Base-by-base conservation (phyloP, 441 rosid genomes). In the Breynia disticha region DNA sequence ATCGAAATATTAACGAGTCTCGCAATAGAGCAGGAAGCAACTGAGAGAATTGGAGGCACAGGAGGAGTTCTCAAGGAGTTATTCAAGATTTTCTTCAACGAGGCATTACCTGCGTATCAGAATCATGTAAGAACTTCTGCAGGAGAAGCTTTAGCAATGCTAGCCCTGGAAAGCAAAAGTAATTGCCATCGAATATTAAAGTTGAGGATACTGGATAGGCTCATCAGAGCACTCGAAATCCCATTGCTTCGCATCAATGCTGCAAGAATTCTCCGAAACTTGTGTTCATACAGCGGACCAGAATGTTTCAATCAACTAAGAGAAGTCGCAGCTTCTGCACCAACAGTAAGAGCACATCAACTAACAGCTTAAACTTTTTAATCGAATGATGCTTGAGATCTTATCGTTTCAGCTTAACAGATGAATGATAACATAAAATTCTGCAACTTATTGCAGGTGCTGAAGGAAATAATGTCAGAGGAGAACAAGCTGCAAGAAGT, bases 61-160 rank as follows among this genome's bases (percentile, higher is more conserved):
- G 97, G 97, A 3, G 90, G 94, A 43, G 68, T 88, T 35, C 77
- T 88, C 4, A 85, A 77, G 71, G 96, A 86, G 67, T 49, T 88
- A 42, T 68, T 84, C 71, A 79, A 79, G 70, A 84, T 90, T 62
- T 88, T 91, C 72, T 81, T 84, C 59, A 61, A 68, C 19, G 61
- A 74, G n/a, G 69, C 58, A 50, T 55, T 50, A 16, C 72, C 74
- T 3, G 74, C 67, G 60, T 53, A 50, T 65, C 83, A 65, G 56
- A 75, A 63, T 43, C 67, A 59, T 38, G 95, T 77, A 17, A 74
- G 82, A 48, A 68, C 63, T 38, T 90, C 87, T 3, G 87, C 96
- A n/a, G 98, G 98, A 28, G 94, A 83, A 69, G 95, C 98, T 7
- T 71, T 91, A 45, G 87, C 90, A 7, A 86, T 91, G 96, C 69